phyloP scores from a whole-genome alignment of 1,284 basidiomycete species.

The Austroboletus novae-zelandiae region DNA sequence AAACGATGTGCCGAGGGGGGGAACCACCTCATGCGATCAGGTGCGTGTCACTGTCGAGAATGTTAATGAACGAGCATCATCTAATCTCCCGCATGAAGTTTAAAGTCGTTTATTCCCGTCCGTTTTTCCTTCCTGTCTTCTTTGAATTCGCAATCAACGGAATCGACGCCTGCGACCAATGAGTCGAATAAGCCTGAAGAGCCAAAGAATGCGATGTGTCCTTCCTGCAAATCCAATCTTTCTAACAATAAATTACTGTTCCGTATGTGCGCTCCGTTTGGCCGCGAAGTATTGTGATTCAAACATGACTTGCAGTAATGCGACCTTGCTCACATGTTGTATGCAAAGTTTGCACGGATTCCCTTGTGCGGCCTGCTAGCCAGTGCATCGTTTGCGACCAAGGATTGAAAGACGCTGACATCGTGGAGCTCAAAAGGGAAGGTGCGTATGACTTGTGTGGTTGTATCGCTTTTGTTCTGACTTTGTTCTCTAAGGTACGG shows the following conservation, averaged over 20 bases:
- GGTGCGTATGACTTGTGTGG: conserved; percentile 43
- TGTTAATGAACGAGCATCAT: not conserved
- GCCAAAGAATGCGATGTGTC: conserved; percentile 68
- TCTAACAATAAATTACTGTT: conserved; percentile 75
- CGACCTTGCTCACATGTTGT: conserved; percentile 82
- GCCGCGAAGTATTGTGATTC: not conserved
- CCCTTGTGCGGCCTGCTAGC: conserved; percentile 69
- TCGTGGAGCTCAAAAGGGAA: conserved; percentile 79
- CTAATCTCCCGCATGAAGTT: conserved; percentile 36
- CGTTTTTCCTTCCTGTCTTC: conserved; percentile 58
- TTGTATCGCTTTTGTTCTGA: not conserved
- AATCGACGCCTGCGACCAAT: conserved; percentile 42
- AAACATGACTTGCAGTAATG: conserved; percentile 48
- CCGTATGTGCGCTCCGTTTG: conserved; percentile 45
- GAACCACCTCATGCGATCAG: conserved; percentile 68
- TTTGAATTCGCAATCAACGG: conserved; percentile 37
- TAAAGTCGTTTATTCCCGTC: conserved; percentile 76
- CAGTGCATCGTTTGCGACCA: conserved; percentile 85
- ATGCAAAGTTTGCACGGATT: conserved; percentile 84
- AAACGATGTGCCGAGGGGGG: conserved; percentile 83
- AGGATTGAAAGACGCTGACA: conserved; percentile 57
- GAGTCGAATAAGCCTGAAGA: conserved; percentile 48
- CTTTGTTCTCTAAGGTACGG: conserved; percentile 59
- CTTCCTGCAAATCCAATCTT: conserved; percentile 83
- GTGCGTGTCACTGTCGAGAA: conserved; percentile 43